Conservation (phyloP, 2,329 filamentous ascomycete species). For the Hirsutella thompsonii region DNA sequence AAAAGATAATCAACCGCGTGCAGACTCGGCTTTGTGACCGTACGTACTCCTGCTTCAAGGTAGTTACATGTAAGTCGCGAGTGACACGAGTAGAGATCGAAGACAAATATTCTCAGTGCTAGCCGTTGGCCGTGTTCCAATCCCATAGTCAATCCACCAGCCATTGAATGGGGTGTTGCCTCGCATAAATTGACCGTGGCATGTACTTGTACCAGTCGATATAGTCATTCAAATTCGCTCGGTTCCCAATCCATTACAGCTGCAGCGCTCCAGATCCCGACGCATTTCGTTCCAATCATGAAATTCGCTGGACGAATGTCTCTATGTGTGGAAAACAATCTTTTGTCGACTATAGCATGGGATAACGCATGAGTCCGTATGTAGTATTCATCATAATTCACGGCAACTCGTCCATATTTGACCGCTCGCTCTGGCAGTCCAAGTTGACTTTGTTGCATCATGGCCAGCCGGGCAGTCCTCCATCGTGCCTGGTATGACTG, state of each 20-base stretch:
- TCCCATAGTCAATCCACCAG: conserved; percentile 3
- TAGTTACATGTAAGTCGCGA: neutral
- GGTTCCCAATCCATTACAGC: conserved; percentile 9
- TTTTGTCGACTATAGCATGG: conserved; percentile 2
- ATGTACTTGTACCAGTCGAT: conserved; percentile 7
- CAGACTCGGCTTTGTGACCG: too few relatives aligned
- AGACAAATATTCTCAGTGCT: neutral
- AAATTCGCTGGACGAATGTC: conserved; percentile 1
- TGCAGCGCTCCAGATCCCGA: conserved; percentile 4
- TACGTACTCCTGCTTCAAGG: too few relatives aligned
- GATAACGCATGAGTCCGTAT: conserved; percentile 3
- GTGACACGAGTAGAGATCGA: neutral
- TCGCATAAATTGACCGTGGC: conserved; percentile 2
- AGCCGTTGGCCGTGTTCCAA: neutral
- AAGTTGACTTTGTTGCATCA: too few relatives aligned
- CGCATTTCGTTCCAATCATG: conserved; percentile 1
- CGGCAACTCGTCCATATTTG: too few relatives aligned
- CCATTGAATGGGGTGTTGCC: conserved; percentile 1
- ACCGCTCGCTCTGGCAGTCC: too few relatives aligned
- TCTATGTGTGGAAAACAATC: conserved; percentile 4
- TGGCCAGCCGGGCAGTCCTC: too few relatives aligned
- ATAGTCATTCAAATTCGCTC: conserved; percentile 5
- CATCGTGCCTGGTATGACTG: too few relatives aligned
- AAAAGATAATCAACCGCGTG: too few relatives aligned
- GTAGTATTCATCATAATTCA: too few relatives aligned